Conservation (phyloP, 2,329 filamentous ascomycete genomes). For the Epichloe aotearoae region DNA sequence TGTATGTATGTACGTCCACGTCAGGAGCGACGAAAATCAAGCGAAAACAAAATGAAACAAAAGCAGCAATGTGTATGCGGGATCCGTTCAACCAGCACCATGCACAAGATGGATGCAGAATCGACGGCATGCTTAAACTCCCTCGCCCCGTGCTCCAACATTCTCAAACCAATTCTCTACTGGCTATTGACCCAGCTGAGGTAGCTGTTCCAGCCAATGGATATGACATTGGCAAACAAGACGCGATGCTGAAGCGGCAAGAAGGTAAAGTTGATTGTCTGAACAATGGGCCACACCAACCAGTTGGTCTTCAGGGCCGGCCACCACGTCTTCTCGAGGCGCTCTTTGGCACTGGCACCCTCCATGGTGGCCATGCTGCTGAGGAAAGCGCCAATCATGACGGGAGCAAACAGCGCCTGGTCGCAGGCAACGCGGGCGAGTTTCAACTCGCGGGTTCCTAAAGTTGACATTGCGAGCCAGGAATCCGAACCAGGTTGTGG, state of each 20-base stretch:
- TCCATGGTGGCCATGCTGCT: slow-evolving; percentile 75
- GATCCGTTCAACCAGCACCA: background rate
- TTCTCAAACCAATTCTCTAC: slow-evolving; percentile 9
- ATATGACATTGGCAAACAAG: slow-evolving; percentile 75
- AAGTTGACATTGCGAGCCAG: slow-evolving; percentile 58
- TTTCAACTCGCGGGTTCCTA: slow-evolving; percentile 52
- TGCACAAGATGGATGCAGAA: background rate
- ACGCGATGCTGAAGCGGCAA: slow-evolving; percentile 74
- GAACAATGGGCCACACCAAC: slow-evolving; percentile 77
- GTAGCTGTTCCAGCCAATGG: slow-evolving; percentile 52
- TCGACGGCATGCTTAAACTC: background rate
- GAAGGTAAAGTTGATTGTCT: slow-evolving; percentile 77
- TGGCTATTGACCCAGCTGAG: slow-evolving; percentile 47
- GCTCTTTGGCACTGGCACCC: slow-evolving; percentile 46
- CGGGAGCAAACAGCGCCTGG: slow-evolving; percentile 73
- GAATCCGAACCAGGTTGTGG: slow-evolving; percentile 75
- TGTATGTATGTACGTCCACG: background rate
- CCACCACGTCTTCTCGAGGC: slow-evolving; percentile 57
- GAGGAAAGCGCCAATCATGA: slow-evolving; percentile 71
- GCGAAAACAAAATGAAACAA: background rate
- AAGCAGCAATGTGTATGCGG: background rate
- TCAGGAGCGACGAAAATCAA: background rate
- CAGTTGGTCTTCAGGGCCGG: slow-evolving; percentile 70
- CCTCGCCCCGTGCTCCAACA: slow-evolving; percentile 1
- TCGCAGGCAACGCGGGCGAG: slow-evolving; percentile 67